Evolutionary conservation across 2,329 filamentous ascomycete species (phyloP).

Genomic region (Elsinoe arachidis): DNA sequence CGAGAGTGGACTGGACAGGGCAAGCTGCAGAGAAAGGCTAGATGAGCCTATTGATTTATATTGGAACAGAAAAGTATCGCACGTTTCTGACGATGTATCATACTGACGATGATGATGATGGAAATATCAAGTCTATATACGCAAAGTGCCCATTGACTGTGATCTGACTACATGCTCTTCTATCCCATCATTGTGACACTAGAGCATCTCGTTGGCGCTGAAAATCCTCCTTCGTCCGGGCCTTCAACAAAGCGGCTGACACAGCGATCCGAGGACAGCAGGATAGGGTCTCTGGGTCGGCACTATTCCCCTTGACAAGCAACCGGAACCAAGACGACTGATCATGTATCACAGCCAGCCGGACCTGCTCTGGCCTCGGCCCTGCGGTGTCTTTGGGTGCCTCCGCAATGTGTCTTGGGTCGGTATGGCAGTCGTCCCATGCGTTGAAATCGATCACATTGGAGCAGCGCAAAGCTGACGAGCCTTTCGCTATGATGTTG

Average conservation of each 20-base stretch:
- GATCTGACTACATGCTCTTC: no score
- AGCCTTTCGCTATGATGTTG: conserved; percentile 20
- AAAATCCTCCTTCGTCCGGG: conserved; percentile 25
- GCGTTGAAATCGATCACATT: not conserved
- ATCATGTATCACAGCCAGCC: conserved; percentile 14
- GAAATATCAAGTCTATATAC: no score
- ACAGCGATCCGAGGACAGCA: conserved; percentile 30
- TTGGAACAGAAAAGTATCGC: no score
- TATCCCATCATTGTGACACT: not conserved
- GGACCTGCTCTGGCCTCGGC: conserved; percentile 15
- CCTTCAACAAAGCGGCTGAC: conserved; percentile 22
- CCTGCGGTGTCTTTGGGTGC: not conserved
- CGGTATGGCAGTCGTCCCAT: conserved; percentile 7
- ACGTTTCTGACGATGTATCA: no score
- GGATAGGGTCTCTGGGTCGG: conserved; percentile 5
- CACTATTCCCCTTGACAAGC: not conserved
- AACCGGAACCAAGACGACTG: not conserved
- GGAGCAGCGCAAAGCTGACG: conserved; percentile 23
- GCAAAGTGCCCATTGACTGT: no score
- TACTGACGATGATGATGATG: no score
- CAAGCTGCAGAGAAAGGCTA: no score
- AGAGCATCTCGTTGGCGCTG: conserved; percentile 13
- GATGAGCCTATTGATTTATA: no score
- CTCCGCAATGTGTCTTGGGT: conserved; percentile 20
- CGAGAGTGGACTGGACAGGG: no score